These are phyloP conservation scores for Waltiozyma sp. DNA, from an alignment of 1,139 yeast species.

Conservation along the genomic window DNA sequence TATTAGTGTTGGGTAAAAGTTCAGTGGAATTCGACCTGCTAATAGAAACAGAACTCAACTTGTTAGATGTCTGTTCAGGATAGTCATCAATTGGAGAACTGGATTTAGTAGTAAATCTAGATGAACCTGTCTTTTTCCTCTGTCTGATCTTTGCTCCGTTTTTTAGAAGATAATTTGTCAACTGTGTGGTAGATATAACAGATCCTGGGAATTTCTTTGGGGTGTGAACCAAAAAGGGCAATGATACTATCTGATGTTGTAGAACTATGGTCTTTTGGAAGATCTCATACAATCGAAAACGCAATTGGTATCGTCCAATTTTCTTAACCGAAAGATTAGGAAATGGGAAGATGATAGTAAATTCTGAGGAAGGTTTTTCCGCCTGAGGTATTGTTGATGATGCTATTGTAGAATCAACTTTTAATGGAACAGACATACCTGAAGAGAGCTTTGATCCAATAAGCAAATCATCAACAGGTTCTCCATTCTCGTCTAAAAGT, in stretches of 20 bases:
- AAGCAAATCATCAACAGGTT: slow-evolving; percentile 11
- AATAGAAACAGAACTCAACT: no score
- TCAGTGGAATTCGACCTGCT: no score
- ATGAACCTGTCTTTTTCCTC: slow-evolving; percentile 10
- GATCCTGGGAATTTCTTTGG: slow-evolving; percentile 23
- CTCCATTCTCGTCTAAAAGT: slow-evolving; percentile 6
- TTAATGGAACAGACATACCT: slow-evolving; percentile 18
- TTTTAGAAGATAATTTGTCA: slow-evolving; percentile 18
- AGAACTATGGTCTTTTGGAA: slow-evolving; percentile 13
- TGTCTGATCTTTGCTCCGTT: slow-evolving; percentile 21
- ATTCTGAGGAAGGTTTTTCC: slow-evolving; percentile 7
- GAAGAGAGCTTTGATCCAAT: slow-evolving; percentile 18
- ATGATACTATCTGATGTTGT: slow-evolving; percentile 10
- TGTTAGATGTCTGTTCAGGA: no score
- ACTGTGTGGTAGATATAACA: slow-evolving; percentile 11
- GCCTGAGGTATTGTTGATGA: background rate
- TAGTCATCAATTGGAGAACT: no score
- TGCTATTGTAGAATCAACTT: background rate
- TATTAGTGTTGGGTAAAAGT: no score
- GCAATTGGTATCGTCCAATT: slow-evolving; percentile 16
- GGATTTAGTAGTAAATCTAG: background rate
- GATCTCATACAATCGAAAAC: slow-evolving; percentile 18
- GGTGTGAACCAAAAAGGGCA: slow-evolving; percentile 17
- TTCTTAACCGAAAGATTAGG: slow-evolving; percentile 19
- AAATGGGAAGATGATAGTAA: slow-evolving; percentile 19